Base-by-base conservation (phyloP, 331 rosid genomes). In the Saraca asoca region DNA sequence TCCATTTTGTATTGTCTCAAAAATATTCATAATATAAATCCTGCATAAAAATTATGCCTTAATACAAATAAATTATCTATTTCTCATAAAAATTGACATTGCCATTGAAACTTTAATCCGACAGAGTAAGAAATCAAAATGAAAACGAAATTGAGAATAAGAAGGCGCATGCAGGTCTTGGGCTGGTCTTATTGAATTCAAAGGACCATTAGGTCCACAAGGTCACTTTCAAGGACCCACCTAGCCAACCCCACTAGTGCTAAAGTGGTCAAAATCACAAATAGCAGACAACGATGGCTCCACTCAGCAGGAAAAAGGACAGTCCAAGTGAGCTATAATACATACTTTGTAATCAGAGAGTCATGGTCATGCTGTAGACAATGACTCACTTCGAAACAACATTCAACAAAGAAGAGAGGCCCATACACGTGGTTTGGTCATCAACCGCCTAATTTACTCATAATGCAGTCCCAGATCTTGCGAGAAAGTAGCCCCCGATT, bases 171-270 rank as follows among this genome's bases (percentile, higher is more conserved):
- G 15, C 13, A 2, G 20, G 49, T 24, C 13, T 5, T 52, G 71
- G 80, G 50, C 57, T 34, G 68, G 68, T 41, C 41, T 9, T 66
- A 19, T 20, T 56, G 62, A 29, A 4, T 16, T 73, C 39, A 18
- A 56, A 50, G 66, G 73, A 67, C 72, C 76, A 80, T 38, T 24
- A 51, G 64, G 45, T 34, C 69, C 73, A 45, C 59, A 11, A 19
- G 55, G 57, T 51, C 57, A 5, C 15, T 67, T 51, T 60, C 64
- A 0, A 51, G 34, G 68, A 17, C 46, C 72, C 72, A 54, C 64
- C 65, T 15, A 44, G 20, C 60, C 74, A 62, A 64, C 71, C 64
- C 74, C 78, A 69, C 73, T 64, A 29, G 33, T n/a, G 6, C 59
- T 53, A 2, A 43, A 20, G 33, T 19, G 33, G 46, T 35, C 53